These are phyloP conservation scores for Daldinia sp. DNA, from an alignment of 2,329 filamentous ascomycete species.

Conservation along the genomic window DNA sequence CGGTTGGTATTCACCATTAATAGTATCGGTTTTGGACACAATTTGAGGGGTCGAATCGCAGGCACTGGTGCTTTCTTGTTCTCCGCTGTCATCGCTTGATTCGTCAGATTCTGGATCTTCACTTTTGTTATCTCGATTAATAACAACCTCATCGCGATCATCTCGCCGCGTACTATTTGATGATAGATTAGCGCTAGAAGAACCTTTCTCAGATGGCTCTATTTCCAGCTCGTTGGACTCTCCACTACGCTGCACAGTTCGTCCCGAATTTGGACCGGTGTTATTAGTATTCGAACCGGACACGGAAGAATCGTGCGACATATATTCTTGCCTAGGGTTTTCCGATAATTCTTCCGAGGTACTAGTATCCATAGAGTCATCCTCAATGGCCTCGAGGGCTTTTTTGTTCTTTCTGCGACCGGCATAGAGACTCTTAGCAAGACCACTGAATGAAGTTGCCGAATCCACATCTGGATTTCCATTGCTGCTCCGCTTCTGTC, in stretches of 20 bases:
- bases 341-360: slow-evolving; percentile 1
- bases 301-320: background rate
- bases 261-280: background rate
- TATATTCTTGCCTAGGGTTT: background rate
- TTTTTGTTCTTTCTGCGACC: slow-evolving; percentile 35
- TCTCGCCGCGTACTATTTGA: slow-evolving; percentile 15
- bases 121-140: slow-evolving; percentile 14
- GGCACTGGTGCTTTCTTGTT: slow-evolving; percentile 22
- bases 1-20: slow-evolving; percentile 12
- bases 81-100: slow-evolving; percentile 16
- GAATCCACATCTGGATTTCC: background rate
- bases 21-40: background rate
- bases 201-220: slow-evolving; percentile 6
- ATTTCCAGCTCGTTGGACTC: slow-evolving; percentile 22
- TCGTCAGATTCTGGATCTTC: slow-evolving; percentile 23
- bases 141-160: slow-evolving; percentile 19
- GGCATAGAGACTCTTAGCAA: slow-evolving; percentile 46
- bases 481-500: slow-evolving; percentile 31
- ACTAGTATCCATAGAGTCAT: slow-evolving; percentile 12
- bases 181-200: background rate
- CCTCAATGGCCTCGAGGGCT: background rate
- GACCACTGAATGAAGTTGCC: slow-evolving; percentile 40
- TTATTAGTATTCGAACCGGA: slow-evolving; percentile 6
- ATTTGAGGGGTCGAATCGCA: background rate
- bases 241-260: background rate